These are phyloP conservation scores for Wickerhamiella nectarea DNA, from an alignment of 805 yeast genomes.

Conservation along the genomic window DNA sequence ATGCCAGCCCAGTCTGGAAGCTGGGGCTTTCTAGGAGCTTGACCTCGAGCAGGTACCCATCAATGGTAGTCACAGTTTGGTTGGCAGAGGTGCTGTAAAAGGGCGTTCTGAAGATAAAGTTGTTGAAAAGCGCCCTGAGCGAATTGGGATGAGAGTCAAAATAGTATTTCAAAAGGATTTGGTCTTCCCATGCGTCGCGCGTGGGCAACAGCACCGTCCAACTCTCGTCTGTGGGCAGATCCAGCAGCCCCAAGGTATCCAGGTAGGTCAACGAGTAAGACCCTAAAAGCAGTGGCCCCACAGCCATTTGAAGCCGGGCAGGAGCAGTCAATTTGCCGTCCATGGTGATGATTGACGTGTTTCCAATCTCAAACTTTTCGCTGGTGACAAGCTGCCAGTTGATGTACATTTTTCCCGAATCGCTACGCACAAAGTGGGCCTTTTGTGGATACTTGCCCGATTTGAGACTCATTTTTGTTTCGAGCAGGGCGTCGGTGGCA, in stretches of 20 bases:
- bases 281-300: slow-evolving; percentile 51
- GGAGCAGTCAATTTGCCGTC: slow-evolving; percentile 54
- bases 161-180: slow-evolving; percentile 47
- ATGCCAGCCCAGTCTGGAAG: background rate
- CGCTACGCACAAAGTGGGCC: slow-evolving; percentile 33
- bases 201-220: slow-evolving; percentile 73
- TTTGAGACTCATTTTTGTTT: slow-evolving; percentile 28
- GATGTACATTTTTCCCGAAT: slow-evolving; percentile 27
- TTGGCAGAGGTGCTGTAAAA: slow-evolving; percentile 48
- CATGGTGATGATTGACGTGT: slow-evolving; percentile 51
- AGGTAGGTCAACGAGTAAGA: slow-evolving; percentile 51
- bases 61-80: slow-evolving; percentile 20
- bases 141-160: slow-evolving; percentile 39
- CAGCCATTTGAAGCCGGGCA: slow-evolving; percentile 43
- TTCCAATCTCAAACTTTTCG: slow-evolving; percentile 37
- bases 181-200: slow-evolving; percentile 52
- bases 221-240: slow-evolving; percentile 41
- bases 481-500: slow-evolving; percentile 23
- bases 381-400: slow-evolving; percentile 43
- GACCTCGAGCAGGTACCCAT: slow-evolving; percentile 14
- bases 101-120: slow-evolving; percentile 46
- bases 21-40: background rate
- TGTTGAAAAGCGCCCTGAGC: slow-evolving; percentile 40
- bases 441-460: slow-evolving; percentile 54
- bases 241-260: slow-evolving; percentile 37